Percentiles rank a stretch among this genome's conserved stretches.
These are phyloP conservation scores for Globisporangium viniferum DNA, from an alignment of 352 stramenopile genomes.

Conservation along the genomic window DNA sequence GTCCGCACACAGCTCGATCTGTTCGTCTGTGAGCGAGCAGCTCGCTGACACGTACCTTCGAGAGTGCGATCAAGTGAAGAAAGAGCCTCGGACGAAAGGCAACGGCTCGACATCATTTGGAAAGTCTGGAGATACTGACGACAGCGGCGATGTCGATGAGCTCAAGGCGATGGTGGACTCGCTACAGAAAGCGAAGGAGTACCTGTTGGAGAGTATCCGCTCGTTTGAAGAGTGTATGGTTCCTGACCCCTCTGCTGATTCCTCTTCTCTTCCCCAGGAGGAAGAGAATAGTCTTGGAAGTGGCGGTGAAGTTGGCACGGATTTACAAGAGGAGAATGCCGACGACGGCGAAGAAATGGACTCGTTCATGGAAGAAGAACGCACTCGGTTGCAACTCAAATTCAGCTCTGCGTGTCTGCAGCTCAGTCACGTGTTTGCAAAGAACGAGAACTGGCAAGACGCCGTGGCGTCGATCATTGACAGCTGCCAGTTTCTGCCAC, in stretches of 20 bases:
- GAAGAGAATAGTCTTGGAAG: conserved; percentile 9
- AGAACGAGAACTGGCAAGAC: conserved; percentile 33
- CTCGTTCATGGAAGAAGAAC: conserved; percentile 78
- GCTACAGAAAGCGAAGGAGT: conserved; percentile 54
- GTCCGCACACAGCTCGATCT: conserved; percentile 68
- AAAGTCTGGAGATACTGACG: neutral
- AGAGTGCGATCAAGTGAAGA: conserved; percentile 37
- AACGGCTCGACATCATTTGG: neutral
- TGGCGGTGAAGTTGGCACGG: conserved; percentile 13
- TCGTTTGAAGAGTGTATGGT: conserved; percentile 70
- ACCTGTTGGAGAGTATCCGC: conserved; percentile 66
- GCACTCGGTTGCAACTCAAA: conserved; percentile 68
- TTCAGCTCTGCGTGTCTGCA: conserved; percentile 71
- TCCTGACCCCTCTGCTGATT: conserved; percentile 15
- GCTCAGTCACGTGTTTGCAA: conserved; percentile 39
- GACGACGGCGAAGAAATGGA: conserved; percentile 41
- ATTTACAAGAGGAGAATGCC: conserved; percentile 16
- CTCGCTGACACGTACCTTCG: conserved; percentile 79
- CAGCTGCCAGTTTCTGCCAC: conserved; percentile 40
- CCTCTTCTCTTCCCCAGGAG: conserved; percentile 27
- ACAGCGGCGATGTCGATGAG: conserved; percentile 10
- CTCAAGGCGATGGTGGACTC: conserved; percentile 13
- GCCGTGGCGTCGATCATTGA: conserved; percentile 44
- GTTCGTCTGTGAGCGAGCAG: conserved; percentile 75
- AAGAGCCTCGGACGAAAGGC: neutral